Base-by-base conservation (phyloP, 768 basidiomycete genomes). In the Mycena sanguinolenta region DNA sequence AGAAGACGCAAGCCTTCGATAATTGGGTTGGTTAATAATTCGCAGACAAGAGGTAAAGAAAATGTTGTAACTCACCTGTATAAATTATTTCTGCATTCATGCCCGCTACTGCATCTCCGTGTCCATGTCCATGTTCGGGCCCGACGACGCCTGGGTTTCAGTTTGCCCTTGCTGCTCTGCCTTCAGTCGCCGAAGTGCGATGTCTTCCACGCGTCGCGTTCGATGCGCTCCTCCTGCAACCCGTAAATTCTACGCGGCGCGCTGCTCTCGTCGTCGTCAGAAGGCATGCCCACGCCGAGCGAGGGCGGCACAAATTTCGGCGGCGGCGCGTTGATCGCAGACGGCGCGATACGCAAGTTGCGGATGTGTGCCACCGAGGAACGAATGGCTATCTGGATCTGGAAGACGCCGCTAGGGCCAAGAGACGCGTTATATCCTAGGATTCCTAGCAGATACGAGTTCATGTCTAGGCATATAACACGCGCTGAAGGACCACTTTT, bases 321-420 rank as follows among this genome's bases (percentile, higher is more conserved):
- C 8, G 90, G 87, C 38, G 93, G 93, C 0, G 94, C 93, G 58
- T 91, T 92, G 75, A 95, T 94, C n/a, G 93, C 91, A n/a, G 93
- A 92, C 12, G 94, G 93, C 49, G 94, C 92, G 76, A 95, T 93
- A 73, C 93, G 90, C 13, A 93, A 92, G 75, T 92, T 89, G 14
- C 93, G 87, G 68, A 95, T 92, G 74, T 95, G 93, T 21, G 94
- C 93, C 69, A 95, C 83, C 4, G 92, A 92, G 17, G 93, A 92
- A 44, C 94, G 91, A 67, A 95, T 87, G 36, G 89, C 87, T 36
- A 85, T 85, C 79, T 95, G 94, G 67, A 95, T 92, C n/a, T 90
- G 13, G 92, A 93, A 19, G 93, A 92, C 10, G 91, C 92, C 7
- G 93, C 94, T 27, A 94, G 82, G 23, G 89, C 86, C 59, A 95